phyloP scores from a whole-genome alignment of 495 filamentous ascomycete genomes.

The Paragyromitra xinjiangensis region DNA sequence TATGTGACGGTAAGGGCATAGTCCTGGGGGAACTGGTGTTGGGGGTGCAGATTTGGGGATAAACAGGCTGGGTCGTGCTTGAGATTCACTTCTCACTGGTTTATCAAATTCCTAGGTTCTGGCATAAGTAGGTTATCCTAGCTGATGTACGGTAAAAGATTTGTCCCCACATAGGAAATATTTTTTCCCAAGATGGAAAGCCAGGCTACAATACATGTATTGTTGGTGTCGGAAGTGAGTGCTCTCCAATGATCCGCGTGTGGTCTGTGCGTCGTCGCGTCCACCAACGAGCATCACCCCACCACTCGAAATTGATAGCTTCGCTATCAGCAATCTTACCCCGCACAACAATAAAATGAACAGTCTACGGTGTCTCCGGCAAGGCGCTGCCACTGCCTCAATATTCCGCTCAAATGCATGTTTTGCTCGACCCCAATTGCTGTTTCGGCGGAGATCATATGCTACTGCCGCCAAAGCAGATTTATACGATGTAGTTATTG shows the following conservation, averaged over 20 bases:
- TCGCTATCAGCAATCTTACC: background rate
- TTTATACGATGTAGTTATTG: slow-evolving; percentile 93
- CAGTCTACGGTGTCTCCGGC: slow-evolving; percentile 27
- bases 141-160: too few species aligned
- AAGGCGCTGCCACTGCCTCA: slow-evolving; percentile 1
- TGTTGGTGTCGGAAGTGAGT: too few species aligned
- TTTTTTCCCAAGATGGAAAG: too few species aligned
- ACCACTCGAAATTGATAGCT: slow-evolving; percentile 4
- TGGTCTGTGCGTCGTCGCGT: slow-evolving; percentile 38
- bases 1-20: background rate
- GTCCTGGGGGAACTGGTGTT: background rate
- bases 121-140: too few species aligned
- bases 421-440: slow-evolving; percentile 19
- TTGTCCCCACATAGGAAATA: too few species aligned
- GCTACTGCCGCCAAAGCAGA: slow-evolving; percentile 36
- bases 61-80: too few species aligned
- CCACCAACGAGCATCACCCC: slow-evolving; percentile 26
- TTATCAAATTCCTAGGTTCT: too few species aligned
- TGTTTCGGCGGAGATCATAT: slow-evolving; percentile 31
- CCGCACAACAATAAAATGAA: slow-evolving; percentile 37
- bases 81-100: too few species aligned
- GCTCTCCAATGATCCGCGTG: background rate
- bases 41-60: background rate
- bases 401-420: slow-evolving; percentile 6
- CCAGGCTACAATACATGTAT: too few species aligned